Evolutionary conservation across 2,329 filamentous ascomycete genomes (phyloP), one percentile per base, ranked within the genome.

Genomic region (Aureobasidium uvarum): DNA sequence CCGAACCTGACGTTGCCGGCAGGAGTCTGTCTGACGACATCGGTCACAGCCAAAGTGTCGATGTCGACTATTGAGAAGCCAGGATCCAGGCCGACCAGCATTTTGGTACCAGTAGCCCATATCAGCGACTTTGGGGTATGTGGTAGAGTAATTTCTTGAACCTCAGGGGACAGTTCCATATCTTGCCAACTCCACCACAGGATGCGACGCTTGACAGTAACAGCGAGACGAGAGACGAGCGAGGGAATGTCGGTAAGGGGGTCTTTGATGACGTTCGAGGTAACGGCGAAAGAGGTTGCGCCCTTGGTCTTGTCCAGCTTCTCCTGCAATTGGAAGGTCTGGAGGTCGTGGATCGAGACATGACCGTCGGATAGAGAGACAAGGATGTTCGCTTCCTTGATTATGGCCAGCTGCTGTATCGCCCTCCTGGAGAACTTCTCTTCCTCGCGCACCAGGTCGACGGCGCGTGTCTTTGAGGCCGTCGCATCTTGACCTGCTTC

Each of bases 161-260:
- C 86, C 39, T 95, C 87, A 3, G 85, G 82, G 55, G 85, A 85
- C 48, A 97, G 83, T 79, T 98, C 95, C 81, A 92, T 95, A 75
- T 96, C 93, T 72, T 95, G 90, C 95, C 96, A 99, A 72, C 89
- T 91, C 93, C 95, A 99, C 64, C 97, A 79, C 67, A 98, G 77
- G 62, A 99, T 82, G 72, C 91, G 90, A 73, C 95, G 84, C 82
- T 98, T 98, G 39, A 97, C 91, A 5, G 92, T 92, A 13, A 99
- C 94, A 7, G 92, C 95, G 60, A 99, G 81, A 43, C 92, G 85
- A 64, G 92, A 96, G 69, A 98, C 93, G 65, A 99, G 96, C 70
- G 94, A 91, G 0, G 92, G 93, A 58, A 99, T 93, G 28, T 90
- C 90, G 0, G 92, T 96, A 58, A 86, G 86, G 6, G 87, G 80